Conservation (phyloP, 192 early-diverging fungal genomes). For the Backusella westeae region DNA sequence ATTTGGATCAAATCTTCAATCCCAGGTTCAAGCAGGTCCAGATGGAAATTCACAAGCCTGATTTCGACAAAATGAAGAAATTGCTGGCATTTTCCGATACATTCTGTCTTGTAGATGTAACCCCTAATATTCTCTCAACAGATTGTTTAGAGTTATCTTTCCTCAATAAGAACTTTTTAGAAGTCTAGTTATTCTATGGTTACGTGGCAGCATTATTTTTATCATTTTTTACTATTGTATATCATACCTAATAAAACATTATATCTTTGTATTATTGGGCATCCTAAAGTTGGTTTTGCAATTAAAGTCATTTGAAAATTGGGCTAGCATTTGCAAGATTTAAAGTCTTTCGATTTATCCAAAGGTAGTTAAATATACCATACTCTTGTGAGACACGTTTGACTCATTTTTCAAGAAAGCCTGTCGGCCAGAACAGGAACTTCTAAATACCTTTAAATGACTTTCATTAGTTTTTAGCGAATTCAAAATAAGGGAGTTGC, state of each 20-base stretch:
- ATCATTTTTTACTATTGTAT: neutral
- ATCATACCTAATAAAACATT: neutral
- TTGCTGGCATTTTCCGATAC: neutral
- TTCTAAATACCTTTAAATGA: too few relatives aligned
- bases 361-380: too few relatives aligned
- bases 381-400: too few relatives aligned
- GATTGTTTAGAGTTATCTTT: neutral
- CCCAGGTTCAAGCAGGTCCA: neutral
- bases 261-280: too few relatives aligned
- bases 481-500: too few relatives aligned
- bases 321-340: too few relatives aligned
- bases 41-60: constrained; percentile 11
- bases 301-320: too few relatives aligned
- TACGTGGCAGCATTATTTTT: neutral
- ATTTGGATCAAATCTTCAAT: neutral
- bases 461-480: too few relatives aligned
- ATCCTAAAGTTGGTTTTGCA: too few relatives aligned
- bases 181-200: neutral
- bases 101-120: constrained; percentile 10
- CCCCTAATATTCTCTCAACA: neutral
- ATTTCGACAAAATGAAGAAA: neutral
- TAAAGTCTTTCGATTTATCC: too few relatives aligned
- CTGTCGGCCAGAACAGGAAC: too few relatives aligned
- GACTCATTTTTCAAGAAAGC: too few relatives aligned
- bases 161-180: neutral